A percentile compares a stretch with the other conserved stretches of the same genome.
These are phyloP conservation scores for Marasmius sp. DNA, from an alignment of 1,284 basidiomycete genomes.

Conservation along the genomic window DNA sequence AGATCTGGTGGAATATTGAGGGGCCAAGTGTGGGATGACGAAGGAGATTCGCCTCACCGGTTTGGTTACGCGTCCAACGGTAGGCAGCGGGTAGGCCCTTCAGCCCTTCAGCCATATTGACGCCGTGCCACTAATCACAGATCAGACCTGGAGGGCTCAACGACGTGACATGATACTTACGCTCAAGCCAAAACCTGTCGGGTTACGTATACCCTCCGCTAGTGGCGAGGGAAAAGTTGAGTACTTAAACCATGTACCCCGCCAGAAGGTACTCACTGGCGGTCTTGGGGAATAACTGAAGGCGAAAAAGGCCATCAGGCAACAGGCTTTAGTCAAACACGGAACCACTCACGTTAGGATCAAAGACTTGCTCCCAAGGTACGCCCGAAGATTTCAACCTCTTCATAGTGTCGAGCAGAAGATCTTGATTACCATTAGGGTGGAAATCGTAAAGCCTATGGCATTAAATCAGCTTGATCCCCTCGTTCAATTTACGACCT, in stretches of 20 bases:
- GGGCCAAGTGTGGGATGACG: neutral
- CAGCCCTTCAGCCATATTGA: slow-evolving; percentile 59
- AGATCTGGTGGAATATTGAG: slow-evolving; percentile 36
- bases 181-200: slow-evolving; percentile 23
- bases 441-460: slow-evolving; percentile 53
- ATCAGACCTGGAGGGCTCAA: neutral
- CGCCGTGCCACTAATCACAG: slow-evolving; percentile 49
- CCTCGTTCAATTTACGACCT: too few relatives aligned
- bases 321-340: neutral
- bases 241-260: too few relatives aligned
- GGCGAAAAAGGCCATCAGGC: neutral
- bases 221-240: neutral
- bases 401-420: slow-evolving; percentile 57
- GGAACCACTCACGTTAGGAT: slow-evolving; percentile 25
- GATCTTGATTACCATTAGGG: slow-evolving; percentile 47
- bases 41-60: slow-evolving; percentile 31
- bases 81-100: slow-evolving; percentile 57
- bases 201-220: slow-evolving; percentile 23
- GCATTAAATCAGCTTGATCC: neutral
- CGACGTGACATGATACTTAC: neutral
- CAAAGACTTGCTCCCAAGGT: slow-evolving; percentile 46
- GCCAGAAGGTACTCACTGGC: slow-evolving; percentile 7
- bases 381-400: slow-evolving; percentile 52
- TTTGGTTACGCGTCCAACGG: slow-evolving; percentile 57
- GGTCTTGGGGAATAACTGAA: slow-evolving; percentile 12